Percentiles rank a stretch among this genome's conserved stretches.
Evolutionary conservation across 169 alveolate genomes (phyloP).

Genomic region (Eimeria necatrix): DNA sequence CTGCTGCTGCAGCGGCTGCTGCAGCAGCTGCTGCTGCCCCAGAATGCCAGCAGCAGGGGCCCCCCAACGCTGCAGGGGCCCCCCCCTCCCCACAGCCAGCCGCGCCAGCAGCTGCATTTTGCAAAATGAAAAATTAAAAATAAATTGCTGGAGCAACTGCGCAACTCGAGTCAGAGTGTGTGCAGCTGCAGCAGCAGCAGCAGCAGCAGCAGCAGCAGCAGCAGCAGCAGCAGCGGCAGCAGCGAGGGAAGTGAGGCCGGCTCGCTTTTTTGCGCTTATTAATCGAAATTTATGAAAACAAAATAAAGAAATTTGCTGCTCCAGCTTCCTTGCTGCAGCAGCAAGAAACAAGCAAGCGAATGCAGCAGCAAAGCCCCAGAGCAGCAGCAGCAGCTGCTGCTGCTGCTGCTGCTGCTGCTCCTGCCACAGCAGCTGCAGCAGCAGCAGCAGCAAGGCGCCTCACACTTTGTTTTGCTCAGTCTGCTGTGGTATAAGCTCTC

Average conservation of each 20-base stretch:
- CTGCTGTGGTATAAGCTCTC: neutral
- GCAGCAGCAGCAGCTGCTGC: neutral
- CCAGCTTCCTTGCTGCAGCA: neutral
- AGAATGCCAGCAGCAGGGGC: neutral
- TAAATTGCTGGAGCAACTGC: no score
- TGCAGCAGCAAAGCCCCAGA: neutral
- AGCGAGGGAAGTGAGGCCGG: neutral
- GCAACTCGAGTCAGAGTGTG: no score
- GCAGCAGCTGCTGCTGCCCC: neutral
- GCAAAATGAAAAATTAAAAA: no score
- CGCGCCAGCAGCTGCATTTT: neutral
- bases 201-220: neutral
- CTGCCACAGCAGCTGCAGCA: neutral
- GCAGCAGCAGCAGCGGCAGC: neutral
- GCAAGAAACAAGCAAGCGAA: neutral
- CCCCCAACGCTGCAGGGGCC: neutral
- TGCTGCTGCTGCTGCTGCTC: neutral
- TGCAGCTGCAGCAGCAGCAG: no score
- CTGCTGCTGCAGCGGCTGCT: no score
- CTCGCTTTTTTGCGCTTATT: neutral
- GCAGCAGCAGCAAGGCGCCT: neutral
- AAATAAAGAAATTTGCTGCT: no score
- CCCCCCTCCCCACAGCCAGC: neutral
- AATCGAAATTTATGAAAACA: no score
- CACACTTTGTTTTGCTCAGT: neutral